Evolutionary conservation across 2,329 filamentous ascomycete genomes (phyloP).

Genomic region (Monosporascus sp.): DNA sequence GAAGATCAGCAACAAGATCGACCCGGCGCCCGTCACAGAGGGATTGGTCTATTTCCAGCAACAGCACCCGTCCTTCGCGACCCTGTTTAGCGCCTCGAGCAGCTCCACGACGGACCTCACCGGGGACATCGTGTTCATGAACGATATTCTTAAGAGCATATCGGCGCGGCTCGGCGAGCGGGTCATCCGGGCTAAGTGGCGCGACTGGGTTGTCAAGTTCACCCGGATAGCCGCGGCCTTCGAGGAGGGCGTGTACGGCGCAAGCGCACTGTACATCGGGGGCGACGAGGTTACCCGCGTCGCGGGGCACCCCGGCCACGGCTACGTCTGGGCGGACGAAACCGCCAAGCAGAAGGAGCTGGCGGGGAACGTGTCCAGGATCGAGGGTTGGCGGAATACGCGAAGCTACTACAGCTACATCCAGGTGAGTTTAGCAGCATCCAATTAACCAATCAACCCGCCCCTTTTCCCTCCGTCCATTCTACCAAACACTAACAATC

Average conservation of each 20-base stretch:
- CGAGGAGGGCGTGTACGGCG: conserved; percentile 92
- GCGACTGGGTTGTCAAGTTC: conserved; percentile 91
- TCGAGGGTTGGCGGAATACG: conserved; percentile 95
- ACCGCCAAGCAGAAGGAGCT: conserved; percentile 75
- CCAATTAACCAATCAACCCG: neutral
- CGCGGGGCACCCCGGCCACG: conserved; percentile 60
- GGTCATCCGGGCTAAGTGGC: conserved; percentile 86
- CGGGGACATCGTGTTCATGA: conserved; percentile 85
- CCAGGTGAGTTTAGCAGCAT: conserved; percentile 49
- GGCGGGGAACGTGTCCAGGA: conserved; percentile 83
- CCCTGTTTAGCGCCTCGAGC: conserved; percentile 35
- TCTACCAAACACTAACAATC: conserved; percentile 28
- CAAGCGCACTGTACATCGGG: conserved; percentile 81
- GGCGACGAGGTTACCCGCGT: conserved; percentile 62
- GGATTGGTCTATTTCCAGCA: conserved; percentile 84
- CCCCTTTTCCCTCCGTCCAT: neutral
- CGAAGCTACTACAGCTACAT: conserved; percentile 95
- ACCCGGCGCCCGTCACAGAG: conserved; percentile 74
- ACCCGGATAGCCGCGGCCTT: conserved; percentile 89
- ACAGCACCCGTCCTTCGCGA: conserved; percentile 57
- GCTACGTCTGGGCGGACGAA: conserved; percentile 92
- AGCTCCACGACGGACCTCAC: conserved; percentile 57
- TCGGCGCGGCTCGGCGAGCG: conserved; percentile 81
- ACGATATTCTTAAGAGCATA: conserved; percentile 77
- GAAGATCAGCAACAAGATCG: conserved; percentile 88